Percentiles rank a stretch among this genome's conserved stretches.
Evolutionary conservation across 805 yeast species (phyloP).

Genomic region (Peterozyma xylosa): DNA sequence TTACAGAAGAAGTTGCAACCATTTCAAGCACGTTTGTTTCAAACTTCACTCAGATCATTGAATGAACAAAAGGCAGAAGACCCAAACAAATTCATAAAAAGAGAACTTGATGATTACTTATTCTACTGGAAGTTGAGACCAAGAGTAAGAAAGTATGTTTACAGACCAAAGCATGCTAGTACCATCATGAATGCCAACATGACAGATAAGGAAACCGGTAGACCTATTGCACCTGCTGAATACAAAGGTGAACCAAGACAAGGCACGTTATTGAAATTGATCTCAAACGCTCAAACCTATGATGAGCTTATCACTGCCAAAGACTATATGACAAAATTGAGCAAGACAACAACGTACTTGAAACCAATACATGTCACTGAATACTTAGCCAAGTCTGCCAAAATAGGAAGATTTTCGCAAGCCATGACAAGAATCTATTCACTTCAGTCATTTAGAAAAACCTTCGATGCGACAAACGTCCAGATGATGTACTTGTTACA

Average conservation of each 20-base stretch:
- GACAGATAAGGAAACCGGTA: constrained; percentile 8
- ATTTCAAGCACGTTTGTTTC: background rate
- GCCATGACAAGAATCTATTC: constrained; percentile 4
- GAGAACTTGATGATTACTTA: constrained; percentile 4
- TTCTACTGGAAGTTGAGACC: constrained; percentile 6
- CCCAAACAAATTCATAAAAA: background rate
- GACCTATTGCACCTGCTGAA: constrained; percentile 9
- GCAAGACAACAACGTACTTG: background rate
- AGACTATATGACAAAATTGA: constrained; percentile 3
- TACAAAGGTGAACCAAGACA: constrained; percentile 4
- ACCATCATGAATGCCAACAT: constrained; percentile 9
- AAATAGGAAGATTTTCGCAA: constrained; percentile 3
- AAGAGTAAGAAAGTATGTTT: constrained; percentile 7
- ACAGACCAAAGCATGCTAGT: constrained; percentile 10
- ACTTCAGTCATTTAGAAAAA: no score
- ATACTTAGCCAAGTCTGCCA: constrained; percentile 5
- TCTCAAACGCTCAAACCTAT: constrained; percentile 3
- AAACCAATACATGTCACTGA: constrained; percentile 3
- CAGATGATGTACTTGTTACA: no score
- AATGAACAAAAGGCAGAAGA: background rate
- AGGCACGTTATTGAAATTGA: constrained; percentile 6
- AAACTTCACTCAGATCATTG: background rate
- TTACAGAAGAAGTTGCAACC: no score
- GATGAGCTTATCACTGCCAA: constrained; percentile 9
- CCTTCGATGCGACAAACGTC: no score